A percentile compares a stretch with the other conserved stretches of the same genome.
These are phyloP conservation scores for Mediolabrus comicus DNA, from an alignment of 108 stramenopile genomes.

Conservation along the genomic window DNA sequence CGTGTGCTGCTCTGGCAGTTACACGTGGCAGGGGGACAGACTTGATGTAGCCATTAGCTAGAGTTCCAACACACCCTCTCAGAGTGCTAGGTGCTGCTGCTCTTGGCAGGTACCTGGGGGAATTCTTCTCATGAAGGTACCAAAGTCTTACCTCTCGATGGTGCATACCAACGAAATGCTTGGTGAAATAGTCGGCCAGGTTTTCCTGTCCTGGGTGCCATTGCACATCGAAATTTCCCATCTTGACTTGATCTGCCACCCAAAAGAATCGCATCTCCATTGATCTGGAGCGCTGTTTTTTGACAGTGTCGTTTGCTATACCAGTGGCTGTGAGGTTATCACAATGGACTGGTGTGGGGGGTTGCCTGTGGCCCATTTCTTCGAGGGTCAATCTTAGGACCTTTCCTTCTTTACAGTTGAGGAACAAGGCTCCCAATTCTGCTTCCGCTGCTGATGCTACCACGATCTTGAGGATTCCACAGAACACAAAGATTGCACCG, in stretches of 20 bases:
- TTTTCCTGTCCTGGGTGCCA: too few species aligned
- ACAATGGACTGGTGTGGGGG: constrained; percentile 38
- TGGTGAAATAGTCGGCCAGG: neutral
- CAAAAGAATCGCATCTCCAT: constrained; percentile 30
- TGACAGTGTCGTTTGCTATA: constrained; percentile 49
- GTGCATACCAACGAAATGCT: too few species aligned
- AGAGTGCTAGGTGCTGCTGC: neutral
- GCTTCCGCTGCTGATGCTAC: constrained; percentile 50
- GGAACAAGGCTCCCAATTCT: constrained; percentile 48
- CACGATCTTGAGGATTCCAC: constrained; percentile 28
- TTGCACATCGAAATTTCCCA: too few species aligned
- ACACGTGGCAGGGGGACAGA: too few species aligned
- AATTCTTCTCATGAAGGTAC: too few species aligned
- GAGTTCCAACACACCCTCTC: neutral
- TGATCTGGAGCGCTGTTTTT: constrained; percentile 45
- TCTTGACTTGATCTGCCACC: constrained; percentile 18
- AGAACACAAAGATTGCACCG: constrained; percentile 23
- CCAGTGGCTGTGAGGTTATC: constrained; percentile 53
- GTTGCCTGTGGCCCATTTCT: constrained; percentile 51
- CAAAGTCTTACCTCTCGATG: too few species aligned
- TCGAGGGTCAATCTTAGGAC: constrained; percentile 16
- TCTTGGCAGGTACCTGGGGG: neutral
- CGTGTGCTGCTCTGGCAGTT: too few species aligned
- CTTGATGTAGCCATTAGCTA: neutral
- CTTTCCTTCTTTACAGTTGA: constrained; percentile 38